Conservation (phyloP, 176 grass and related monocot genomes). For the Aegilops longissima region DNA sequence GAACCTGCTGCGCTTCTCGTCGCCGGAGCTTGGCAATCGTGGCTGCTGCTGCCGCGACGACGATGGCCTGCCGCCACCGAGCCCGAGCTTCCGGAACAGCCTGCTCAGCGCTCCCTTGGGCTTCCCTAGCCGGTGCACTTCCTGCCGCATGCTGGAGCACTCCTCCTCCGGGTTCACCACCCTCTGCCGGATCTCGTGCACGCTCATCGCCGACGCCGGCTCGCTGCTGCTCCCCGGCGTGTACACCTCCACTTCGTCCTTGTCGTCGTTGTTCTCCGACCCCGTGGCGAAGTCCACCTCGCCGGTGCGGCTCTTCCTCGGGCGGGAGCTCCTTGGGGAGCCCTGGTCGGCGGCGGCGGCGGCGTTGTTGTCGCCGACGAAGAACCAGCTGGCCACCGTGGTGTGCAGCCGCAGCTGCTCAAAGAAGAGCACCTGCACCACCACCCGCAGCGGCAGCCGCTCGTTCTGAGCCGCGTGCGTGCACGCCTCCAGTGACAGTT, state of each 20-base stretch:
- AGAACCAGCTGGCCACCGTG: slow-evolving; percentile 67
- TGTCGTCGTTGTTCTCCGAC: neutral
- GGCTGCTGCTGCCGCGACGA: neutral
- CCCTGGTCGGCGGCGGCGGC: slow-evolving; percentile 16
- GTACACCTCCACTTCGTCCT: neutral
- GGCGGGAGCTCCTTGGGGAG: slow-evolving; percentile 21
- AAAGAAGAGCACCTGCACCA: slow-evolving; percentile 90
- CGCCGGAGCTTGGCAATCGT: neutral
- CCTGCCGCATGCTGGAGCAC: slow-evolving; percentile 61
- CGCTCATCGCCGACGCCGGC: slow-evolving; percentile 40
- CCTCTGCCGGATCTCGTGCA: slow-evolving; percentile 49
- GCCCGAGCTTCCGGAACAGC: slow-evolving; percentile 49
- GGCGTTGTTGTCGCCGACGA: slow-evolving; percentile 43
- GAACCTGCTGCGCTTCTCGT: slow-evolving; percentile 32
- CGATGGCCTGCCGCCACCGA: neutral
- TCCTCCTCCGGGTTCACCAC: slow-evolving; percentile 60
- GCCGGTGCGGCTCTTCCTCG: slow-evolving; percentile 1
- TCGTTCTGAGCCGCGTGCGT: slow-evolving; percentile 95
- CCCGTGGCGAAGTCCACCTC: neutral
- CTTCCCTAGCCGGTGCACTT: slow-evolving; percentile 56
- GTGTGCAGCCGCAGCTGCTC: slow-evolving; percentile 87
- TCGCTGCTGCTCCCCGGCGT: slow-evolving; percentile 18
- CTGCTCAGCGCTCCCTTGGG: slow-evolving; percentile 44
- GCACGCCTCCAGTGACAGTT: slow-evolving; percentile 88
- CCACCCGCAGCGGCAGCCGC: slow-evolving; percentile 73